These are phyloP conservation scores for Crassisporium funariophilum DNA, from an alignment of 768 basidiomycete genomes.

Conservation along the genomic window DNA sequence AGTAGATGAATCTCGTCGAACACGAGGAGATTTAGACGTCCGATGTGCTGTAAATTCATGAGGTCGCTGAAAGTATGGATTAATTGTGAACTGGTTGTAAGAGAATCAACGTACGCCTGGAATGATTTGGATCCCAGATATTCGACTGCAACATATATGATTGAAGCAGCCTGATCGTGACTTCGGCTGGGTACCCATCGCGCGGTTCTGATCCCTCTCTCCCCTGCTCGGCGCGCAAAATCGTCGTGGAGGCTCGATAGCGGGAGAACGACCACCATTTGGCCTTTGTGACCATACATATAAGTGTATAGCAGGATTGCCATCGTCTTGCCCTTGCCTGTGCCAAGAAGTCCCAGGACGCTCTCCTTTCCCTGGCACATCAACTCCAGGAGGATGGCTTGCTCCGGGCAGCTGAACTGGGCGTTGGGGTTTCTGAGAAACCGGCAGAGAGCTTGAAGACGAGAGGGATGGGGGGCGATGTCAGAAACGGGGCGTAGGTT, in stretches of 20 bases:
- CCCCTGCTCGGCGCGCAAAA: slow-evolving; percentile 1
- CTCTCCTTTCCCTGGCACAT: slow-evolving; percentile 5
- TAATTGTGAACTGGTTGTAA: no score
- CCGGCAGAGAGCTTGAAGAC: neutral
- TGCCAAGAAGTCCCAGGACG: slow-evolving; percentile 14
- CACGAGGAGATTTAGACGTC: neutral
- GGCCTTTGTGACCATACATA: neutral
- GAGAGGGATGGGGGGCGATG: slow-evolving; percentile 3
- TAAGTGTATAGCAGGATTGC: slow-evolving; percentile 9
- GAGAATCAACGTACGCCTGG: slow-evolving; percentile 4
- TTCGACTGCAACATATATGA: slow-evolving; percentile 12
- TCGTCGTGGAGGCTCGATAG: slow-evolving; percentile 13
- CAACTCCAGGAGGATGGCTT: slow-evolving; percentile 11
- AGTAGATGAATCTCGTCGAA: slow-evolving; percentile 21
- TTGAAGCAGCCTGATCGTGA: neutral
- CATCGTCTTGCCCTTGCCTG: slow-evolving; percentile 15
- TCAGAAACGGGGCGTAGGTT: neutral
- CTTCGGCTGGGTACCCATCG: neutral
- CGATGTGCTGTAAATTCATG: neutral
- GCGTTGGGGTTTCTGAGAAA: slow-evolving; percentile 9
- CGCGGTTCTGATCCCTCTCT: neutral
- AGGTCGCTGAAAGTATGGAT: slow-evolving; percentile 7
- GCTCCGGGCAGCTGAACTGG: slow-evolving; percentile 12
- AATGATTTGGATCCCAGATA: slow-evolving; percentile 2
- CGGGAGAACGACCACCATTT: slow-evolving; percentile 14